Evolutionary conservation across 108 stramenopile species (phyloP).

Genomic region (Discostella stelligeroides): DNA sequence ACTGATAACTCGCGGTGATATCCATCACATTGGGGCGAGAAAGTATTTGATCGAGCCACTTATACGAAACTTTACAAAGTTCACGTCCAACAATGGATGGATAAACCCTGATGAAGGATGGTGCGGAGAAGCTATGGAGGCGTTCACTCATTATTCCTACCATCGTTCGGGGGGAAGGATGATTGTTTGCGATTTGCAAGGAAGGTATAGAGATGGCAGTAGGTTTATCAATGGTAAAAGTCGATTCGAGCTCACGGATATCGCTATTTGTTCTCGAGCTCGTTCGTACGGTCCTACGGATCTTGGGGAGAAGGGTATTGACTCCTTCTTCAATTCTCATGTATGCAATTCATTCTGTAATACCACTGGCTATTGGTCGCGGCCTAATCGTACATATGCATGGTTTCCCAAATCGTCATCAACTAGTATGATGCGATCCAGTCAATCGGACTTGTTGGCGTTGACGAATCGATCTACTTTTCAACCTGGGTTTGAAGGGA

Average conservation of each 20-base stretch:
- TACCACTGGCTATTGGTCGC: too few relatives aligned
- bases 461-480: slow-evolving; percentile 43
- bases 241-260: slow-evolving; percentile 74
- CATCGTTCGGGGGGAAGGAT: slow-evolving; percentile 64
- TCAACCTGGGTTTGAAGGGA: slow-evolving; percentile 40
- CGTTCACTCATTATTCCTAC: slow-evolving; percentile 75
- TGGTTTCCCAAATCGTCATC: slow-evolving; percentile 60
- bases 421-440: slow-evolving; percentile 61
- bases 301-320: too few relatives aligned
- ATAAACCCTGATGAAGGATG: slow-evolving; percentile 52
- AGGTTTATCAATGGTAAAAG: slow-evolving; percentile 41
- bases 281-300: too few relatives aligned
- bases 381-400: too few relatives aligned
- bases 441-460: slow-evolving; percentile 38
- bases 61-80: slow-evolving; percentile 70
- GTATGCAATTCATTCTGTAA: too few relatives aligned
- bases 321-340: too few relatives aligned
- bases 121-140: slow-evolving; percentile 64
- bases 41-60: slow-evolving; percentile 71
- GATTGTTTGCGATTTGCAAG: slow-evolving; percentile 82
- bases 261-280: slow-evolving; percentile 42
- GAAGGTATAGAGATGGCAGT: slow-evolving; percentile 47
- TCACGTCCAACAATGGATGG: slow-evolving; percentile 75
- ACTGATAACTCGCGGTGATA: slow-evolving; percentile 51
- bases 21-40: slow-evolving; percentile 49